A percentile compares a stretch with the other conserved stretches of the same genome.
phyloP scores from a whole-genome alignment of 164 flowering plant species.

The Annona squamosa region DNA sequence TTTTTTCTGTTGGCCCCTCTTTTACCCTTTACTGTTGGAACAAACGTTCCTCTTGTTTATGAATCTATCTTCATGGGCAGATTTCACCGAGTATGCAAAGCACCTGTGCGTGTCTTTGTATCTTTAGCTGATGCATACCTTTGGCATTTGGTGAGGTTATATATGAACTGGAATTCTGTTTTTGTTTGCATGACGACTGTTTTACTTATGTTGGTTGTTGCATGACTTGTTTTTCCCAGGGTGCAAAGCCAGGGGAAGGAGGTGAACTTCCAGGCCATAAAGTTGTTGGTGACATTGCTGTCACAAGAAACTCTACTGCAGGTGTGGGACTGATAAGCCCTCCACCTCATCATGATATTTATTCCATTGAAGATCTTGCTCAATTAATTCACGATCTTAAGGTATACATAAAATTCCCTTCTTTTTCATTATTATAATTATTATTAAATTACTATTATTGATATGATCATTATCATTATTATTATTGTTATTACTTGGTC shows the following conservation, averaged over 20 bases:
- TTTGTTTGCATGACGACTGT: constrained; percentile 1
- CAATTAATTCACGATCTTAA: constrained; percentile 95
- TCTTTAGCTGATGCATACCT: constrained; percentile 47
- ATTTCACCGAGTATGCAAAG: constrained; percentile 63
- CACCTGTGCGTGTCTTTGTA: constrained; percentile 64
- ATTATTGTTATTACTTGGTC: no score
- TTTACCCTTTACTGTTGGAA: constrained; percentile 29
- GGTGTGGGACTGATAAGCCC: constrained; percentile 99
- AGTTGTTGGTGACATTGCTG: constrained; percentile 96
- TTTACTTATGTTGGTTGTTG: constrained; percentile 3
- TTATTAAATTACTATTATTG: no score
- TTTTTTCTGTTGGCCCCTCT: constrained; percentile 7
- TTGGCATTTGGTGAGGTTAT: constrained; percentile 50
- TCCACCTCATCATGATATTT: constrained; percentile 99
- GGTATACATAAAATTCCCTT: constrained; percentile 39
- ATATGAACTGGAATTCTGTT: constrained; percentile 23
- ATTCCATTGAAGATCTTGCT: constrained; percentile 98
- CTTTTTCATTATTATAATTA: not conserved
- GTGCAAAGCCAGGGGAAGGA: constrained; percentile 99
- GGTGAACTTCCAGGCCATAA: constrained; percentile 99
- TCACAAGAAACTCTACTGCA: constrained; percentile 94
- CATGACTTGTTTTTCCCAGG: constrained; percentile 36
- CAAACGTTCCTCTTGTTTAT: constrained; percentile 47
- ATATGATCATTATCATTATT: no score
- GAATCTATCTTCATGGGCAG: constrained; percentile 56